These are phyloP conservation scores for Aureoboletus auriporus DNA, from an alignment of 768 basidiomycete species.

Conservation along the genomic window DNA sequence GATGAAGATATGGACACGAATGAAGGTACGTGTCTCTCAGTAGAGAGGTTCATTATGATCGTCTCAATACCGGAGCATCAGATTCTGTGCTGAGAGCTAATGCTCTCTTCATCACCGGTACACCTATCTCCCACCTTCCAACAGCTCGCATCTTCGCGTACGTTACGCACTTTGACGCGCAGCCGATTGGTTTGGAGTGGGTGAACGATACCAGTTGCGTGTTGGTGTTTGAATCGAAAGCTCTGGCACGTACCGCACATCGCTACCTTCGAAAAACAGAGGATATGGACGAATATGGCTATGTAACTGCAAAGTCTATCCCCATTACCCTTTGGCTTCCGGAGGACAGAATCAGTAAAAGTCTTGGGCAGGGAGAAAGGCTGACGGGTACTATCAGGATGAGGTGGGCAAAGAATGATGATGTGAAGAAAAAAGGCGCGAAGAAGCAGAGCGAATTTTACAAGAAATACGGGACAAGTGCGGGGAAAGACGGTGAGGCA, in stretches of 20 bases:
- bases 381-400: slow-evolving; percentile 63
- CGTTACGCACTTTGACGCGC: slow-evolving; percentile 70
- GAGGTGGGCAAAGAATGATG: slow-evolving; percentile 70
- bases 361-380: slow-evolving; percentile 65
- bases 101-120: slow-evolving; percentile 68
- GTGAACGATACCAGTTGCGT: slow-evolving; percentile 81
- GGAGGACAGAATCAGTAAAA: slow-evolving; percentile 70
- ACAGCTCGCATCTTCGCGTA: slow-evolving; percentile 80
- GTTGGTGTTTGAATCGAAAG: slow-evolving; percentile 62
- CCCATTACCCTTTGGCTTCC: slow-evolving; percentile 77
- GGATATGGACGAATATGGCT: slow-evolving; percentile 50
- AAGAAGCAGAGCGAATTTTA: slow-evolving; percentile 75
- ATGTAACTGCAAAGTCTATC: slow-evolving; percentile 61
- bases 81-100: slow-evolving; percentile 52
- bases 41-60: background rate
- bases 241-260: slow-evolving; percentile 50
- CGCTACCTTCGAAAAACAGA: slow-evolving; percentile 53
- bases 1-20: slow-evolving; percentile 34
- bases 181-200: slow-evolving; percentile 81
- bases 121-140: slow-evolving; percentile 70
- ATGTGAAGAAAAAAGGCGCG: slow-evolving; percentile 78
- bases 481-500: slow-evolving; percentile 56
- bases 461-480: slow-evolving; percentile 60
- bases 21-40: slow-evolving; percentile 25
- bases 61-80: slow-evolving; percentile 17